Conservation (phyloP, 768 basidiomycete genomes). For the Favolaschia claudopus region DNA sequence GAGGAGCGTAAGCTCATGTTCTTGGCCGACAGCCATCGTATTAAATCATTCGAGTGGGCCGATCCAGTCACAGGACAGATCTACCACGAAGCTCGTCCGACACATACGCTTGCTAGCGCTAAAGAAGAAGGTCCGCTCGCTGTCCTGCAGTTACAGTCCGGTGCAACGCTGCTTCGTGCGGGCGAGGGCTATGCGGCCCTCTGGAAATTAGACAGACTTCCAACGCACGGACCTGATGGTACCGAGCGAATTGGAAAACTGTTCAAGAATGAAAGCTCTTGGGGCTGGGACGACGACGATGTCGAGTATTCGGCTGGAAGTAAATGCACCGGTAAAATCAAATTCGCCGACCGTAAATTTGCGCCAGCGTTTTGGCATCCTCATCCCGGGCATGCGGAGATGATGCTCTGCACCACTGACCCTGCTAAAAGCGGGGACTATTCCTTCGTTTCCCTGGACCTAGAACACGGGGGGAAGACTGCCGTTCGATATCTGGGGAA, state of each 20-base stretch:
- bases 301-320: slow-evolving; percentile 40
- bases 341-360: slow-evolving; percentile 18
- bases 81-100: slow-evolving; percentile 20
- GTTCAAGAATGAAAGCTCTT: slow-evolving; percentile 22
- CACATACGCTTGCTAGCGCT: slow-evolving; percentile 41
- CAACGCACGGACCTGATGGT: slow-evolving; percentile 38
- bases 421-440: slow-evolving; percentile 5
- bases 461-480: slow-evolving; percentile 43
- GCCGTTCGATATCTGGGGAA: slow-evolving; percentile 45
- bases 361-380: slow-evolving; percentile 31
- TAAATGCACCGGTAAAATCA: slow-evolving; percentile 15
- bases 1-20: slow-evolving; percentile 46
- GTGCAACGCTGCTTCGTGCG: slow-evolving; percentile 39
- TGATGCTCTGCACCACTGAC: slow-evolving; percentile 33
- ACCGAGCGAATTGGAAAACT: slow-evolving; percentile 30
- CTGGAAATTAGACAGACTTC: slow-evolving; percentile 45
- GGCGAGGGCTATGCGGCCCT: slow-evolving; percentile 41
- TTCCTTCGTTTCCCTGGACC: slow-evolving; percentile 37
- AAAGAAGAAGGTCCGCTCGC: slow-evolving; percentile 39
- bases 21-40: slow-evolving; percentile 39
- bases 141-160: slow-evolving; percentile 35
- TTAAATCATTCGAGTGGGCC: slow-evolving; percentile 48
- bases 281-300: slow-evolving; percentile 35
- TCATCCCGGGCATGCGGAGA: slow-evolving; percentile 29
- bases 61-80: not conserved